These are phyloP conservation scores for Mrakia blollopis DNA, from an alignment of 768 basidiomycete genomes.

Conservation along the genomic window DNA sequence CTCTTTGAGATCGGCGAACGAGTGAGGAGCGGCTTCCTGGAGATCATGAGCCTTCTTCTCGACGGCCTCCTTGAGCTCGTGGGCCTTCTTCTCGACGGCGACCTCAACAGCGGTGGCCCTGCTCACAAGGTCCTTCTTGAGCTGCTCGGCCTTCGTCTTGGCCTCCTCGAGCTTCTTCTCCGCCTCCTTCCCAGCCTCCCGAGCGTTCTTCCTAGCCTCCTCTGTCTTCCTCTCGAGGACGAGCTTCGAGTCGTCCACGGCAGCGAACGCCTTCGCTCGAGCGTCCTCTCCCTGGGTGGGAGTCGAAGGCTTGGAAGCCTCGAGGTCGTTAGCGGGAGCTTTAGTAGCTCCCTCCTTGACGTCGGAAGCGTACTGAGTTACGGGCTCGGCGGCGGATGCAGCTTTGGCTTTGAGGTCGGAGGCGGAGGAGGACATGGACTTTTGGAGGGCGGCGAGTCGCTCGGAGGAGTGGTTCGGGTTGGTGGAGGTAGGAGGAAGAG, in stretches of 20 bases:
- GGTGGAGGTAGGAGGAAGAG: neutral
- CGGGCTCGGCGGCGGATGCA: neutral
- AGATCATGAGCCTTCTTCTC: conserved; percentile 31
- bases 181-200: conserved; percentile 4
- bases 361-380: neutral
- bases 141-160: conserved; percentile 36
- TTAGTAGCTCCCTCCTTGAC: conserved; percentile 23
- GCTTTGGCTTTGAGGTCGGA: conserved; percentile 18
- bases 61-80: conserved; percentile 29
- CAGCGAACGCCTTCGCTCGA: conserved; percentile 12
- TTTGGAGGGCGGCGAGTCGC: conserved; percentile 18
- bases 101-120: conserved; percentile 32
- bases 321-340: neutral
- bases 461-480: conserved; percentile 14
- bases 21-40: conserved; percentile 34
- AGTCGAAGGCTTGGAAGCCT: neutral
- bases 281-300: conserved; percentile 16
- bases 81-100: conserved; percentile 38
- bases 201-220: conserved; percentile 18
- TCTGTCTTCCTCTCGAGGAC: neutral
- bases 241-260: conserved; percentile 27
- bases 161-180: conserved; percentile 26
- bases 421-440: conserved; percentile 21
- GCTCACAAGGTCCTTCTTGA: conserved; percentile 13
- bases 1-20: conserved; percentile 40